Evolutionary conservation across 371 early-diverging fungal species (phyloP).

Genomic region (Apophysomyces variabilis): DNA sequence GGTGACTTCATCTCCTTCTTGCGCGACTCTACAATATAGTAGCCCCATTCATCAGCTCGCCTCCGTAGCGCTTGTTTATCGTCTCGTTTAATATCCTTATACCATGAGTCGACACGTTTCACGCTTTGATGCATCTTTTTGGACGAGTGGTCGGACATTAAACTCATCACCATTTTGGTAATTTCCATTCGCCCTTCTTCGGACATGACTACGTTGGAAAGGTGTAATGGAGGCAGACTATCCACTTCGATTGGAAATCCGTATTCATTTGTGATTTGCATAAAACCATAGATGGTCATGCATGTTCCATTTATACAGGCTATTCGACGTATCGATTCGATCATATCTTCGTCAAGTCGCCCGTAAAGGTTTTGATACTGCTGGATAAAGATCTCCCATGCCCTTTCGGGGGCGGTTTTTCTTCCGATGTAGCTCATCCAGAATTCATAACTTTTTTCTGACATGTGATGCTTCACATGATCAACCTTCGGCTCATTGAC

Average conservation of each 20-base stretch:
- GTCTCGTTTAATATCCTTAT: background rate
- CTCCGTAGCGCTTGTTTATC: background rate
- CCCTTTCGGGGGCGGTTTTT: background rate
- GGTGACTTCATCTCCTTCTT: background rate
- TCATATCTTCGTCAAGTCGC: background rate
- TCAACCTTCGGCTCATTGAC: background rate
- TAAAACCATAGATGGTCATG: background rate
- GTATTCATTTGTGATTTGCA: background rate
- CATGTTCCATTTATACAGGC: background rate
- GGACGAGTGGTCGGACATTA: background rate
- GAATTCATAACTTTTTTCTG: background rate
- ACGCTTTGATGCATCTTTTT: background rate
- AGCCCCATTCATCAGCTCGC: background rate
- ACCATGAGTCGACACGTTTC: background rate
- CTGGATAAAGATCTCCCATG: background rate
- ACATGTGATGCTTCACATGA: background rate
- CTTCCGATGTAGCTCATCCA: background rate
- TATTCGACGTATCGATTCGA: background rate
- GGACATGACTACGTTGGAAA: background rate
- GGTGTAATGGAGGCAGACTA: background rate
- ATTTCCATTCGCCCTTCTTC: background rate
- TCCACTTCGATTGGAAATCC: background rate
- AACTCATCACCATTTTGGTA: background rate
- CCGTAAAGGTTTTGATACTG: background rate
- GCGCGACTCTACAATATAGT: background rate